Base-by-base conservation (phyloP, 2,329 filamentous ascomycete species). In the Rasamsonia emersonii region DNA sequence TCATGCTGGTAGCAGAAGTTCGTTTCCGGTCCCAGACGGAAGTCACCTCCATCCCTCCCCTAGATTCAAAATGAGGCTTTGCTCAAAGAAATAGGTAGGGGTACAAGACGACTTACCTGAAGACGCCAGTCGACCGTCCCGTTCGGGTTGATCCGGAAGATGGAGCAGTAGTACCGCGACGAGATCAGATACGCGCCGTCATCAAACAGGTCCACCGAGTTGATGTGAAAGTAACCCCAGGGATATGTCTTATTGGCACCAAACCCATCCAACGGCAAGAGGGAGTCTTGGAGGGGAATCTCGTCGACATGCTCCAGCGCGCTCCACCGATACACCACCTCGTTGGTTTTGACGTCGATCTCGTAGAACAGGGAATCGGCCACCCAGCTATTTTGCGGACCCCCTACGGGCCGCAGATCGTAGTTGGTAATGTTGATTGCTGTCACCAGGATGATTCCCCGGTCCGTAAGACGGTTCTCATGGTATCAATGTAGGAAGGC, bases 371-470 rank as follows among this genome's bases (percentile, higher is more conserved):
- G 47, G 16, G 49, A 47, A 31, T 58, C 50, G 3, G 53, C 38
- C 35, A 58, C 49, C 41, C 49, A 59, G 27, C 46, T 46, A 9
- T 54, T 42, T 11, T 45, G 38, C 1, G 42, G 44, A 4, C 56
- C 53, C 7, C 52, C 51, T 14, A 56, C 43, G 9, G 46, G 35
- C 9, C 44, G 50, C 34, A 59, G 30, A 19, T 58, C 47, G 4
- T 46, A 41, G 32, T 50, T 51, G 9, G 56, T 58, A 29, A 54
- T 40, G 18, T 58, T 58, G 33, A 54, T 53, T 3, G 53, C 53
- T 9, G 54, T 54, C 19, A 58, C 48, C 11, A 59, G 42, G 25
- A 59, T 32, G 3, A 54, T 59, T 32, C 58, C 54, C 14, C 47
- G 44, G 4, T 35, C 15, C 5, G 56, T 58, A 24, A 59, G 44